Evolutionary conservation across 163 green algal genomes (phyloP), one percentile per base, ranked within the genome.

Genomic region (Volvox carteri): DNA sequence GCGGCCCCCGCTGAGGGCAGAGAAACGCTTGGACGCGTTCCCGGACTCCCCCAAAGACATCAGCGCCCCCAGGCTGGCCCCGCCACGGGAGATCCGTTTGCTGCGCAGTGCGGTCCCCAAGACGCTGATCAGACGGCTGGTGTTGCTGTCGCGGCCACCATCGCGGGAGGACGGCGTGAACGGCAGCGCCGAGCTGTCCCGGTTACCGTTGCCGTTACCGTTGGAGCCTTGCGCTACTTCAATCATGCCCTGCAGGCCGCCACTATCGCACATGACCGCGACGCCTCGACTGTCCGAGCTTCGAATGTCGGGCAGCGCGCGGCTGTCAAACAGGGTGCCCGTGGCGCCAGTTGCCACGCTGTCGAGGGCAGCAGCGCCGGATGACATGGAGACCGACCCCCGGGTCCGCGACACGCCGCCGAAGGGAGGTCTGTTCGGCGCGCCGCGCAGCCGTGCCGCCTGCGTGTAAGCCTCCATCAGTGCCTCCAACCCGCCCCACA

Each of bases 141-240:
- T 78, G 41, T 87, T 87, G 79, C 79, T 87, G 79, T 87, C 62
- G 19, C 79, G 79, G 14, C 44, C 62, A 9, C 75, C 75, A 37
- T 84, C 48, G 1, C 48, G 48, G 25, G 44, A 81, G 14, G 50
- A 56, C 44, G 44, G 44, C 30, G 48, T 21, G 37, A 72, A 50
- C n/a, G 50, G 30, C 50, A 84, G 30, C 30, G 75, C 46, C 11
- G 75, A 52, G 50, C 75, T 84, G 75, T 84, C 75, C 39, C 41
- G 70, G 9, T 78, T 41, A 75, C 42, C 72, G 72, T 39, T 60
- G 42, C 9, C 39, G 70, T 80, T 65, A 33, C 73, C 73, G 41
- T 80, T 80, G 44, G 73, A 80, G 23, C 44, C 42, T 23, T 80
- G 73, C 2, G 42, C 73, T 25, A 80, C 73, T 9, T 80, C 73